Evolutionary conservation across 495 filamentous ascomycete species (phyloP), one percentile per base, ranked within the genome.

Genomic region (Trichoderma asperelloides): DNA sequence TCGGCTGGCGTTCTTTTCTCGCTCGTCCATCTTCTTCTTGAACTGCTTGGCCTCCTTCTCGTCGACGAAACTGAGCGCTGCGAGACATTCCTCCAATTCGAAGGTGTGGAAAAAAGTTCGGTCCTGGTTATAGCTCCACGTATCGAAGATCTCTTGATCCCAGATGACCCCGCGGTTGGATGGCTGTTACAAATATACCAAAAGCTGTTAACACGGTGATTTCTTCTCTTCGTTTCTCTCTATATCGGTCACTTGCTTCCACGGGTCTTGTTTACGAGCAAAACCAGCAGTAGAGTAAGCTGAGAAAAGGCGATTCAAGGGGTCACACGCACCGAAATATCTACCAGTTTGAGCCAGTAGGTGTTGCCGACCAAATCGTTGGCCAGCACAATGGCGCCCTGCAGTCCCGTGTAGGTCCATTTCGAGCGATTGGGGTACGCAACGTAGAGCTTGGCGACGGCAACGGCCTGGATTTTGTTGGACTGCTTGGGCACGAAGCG

Each of bases 131-230:
- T 98, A 98, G 45, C 83, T 83, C 80, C 96, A 98, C 60, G 87
- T 89, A 65, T 98, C 93, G 75, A 93, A 98, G 70, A 98, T 89
- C 76, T 98, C 95, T 78, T 97, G 93, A 74, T 98, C 95, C 95
- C 95, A 98, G 71, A 98, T 89, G 30, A 98, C 96, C 63, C 96
- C 95, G 71, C 89, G 86, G 76, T 86, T 87, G 60, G 89, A 81
- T 41, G 90, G 84, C 92, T 96, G 71, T 60, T 23, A 21, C 21
- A 16, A 15, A 28, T 60, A 37, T 13, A 25, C 55, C 23, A 27
- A 30, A 37, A 27, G 23, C 55, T 60, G 55, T 60, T 60, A 60
- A 30, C 55, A 60, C 12, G 8, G 9, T 25, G 23, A 60, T 30
- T 25, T 55, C 21, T 55, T 25, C 23, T n/a, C 12, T 4, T 23